Evolutionary conservation across 352 stramenopile genomes (phyloP), one percentile per base, ranked within the genome.

Genomic region (Phytophthora boehmeriae): DNA sequence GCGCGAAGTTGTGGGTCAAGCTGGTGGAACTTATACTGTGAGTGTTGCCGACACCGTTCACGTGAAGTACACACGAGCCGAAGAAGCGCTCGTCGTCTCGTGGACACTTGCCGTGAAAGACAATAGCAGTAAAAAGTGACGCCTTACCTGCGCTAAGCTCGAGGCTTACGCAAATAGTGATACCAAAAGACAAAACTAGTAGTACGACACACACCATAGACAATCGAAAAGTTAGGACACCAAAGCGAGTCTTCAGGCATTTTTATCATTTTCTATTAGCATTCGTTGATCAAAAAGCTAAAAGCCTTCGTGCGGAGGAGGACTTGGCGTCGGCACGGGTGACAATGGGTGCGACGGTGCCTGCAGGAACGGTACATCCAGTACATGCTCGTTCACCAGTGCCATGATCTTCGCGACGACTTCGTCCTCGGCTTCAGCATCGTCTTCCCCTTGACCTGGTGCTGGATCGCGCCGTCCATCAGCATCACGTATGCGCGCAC

Each of bases 401-500:
- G 49, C 47, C 75, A 83, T 76, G 45, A 80, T 69, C 17, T 46
- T 55, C 23, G 68, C 60, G 38, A 80, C 44, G 35, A 54, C 45
- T 41, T 66, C 25, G 16, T 71, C 49, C 14, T 52, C 46, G 17
- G 48, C 41, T 39, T 32, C 25, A 32, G 54, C 55, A n/a, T 54
- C 48, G 25, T 55, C 63, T 6, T 10, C 13, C 16, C 34, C 36
- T n/a, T 56, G 23, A 23, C 54, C 28, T 66, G 17, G 28, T 66
- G 49, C 59, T 60, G 62, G 16, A 80, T 64, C n/a, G 63, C 69
- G 10, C 76, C 77, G 32, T 83, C 61, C 52, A 83, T 75, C 14
- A 93, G 66, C 56, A 90, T 46, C 41, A 83, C 73, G 48, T 89
- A 92, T 14, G 84, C 83, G 14, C 84, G 80, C 6, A 83, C 81